These are phyloP conservation scores for Ustilago hordei DNA, from an alignment of 1,284 basidiomycete genomes.

Conservation along the genomic window DNA sequence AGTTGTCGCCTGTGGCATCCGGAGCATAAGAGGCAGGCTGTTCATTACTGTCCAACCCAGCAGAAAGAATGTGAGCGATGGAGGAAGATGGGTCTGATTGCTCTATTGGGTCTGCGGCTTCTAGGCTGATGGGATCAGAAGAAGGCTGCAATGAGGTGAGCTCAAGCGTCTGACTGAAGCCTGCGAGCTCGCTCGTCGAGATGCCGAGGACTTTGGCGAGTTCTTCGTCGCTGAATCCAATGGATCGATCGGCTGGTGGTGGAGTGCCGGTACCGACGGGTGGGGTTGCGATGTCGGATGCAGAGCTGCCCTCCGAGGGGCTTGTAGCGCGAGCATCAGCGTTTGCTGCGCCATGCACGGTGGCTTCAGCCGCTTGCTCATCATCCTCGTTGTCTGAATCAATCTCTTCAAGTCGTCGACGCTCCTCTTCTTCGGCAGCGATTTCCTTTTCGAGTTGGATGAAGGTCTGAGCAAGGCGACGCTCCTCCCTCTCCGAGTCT, in stretches of 20 bases:
- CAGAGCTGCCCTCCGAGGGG: conserved; percentile 19
- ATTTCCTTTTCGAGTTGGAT: conserved; percentile 42
- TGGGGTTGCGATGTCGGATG: conserved; percentile 21
- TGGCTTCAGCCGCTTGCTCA: neutral
- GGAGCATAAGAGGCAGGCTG: neutral
- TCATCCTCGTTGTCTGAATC: conserved; percentile 28
- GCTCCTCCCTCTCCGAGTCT: conserved; percentile 41
- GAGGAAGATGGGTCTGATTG: neutral
- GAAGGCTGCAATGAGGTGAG: conserved; percentile 16
- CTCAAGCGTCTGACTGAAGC: conserved; percentile 44
- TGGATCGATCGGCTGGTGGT: conserved; percentile 13
- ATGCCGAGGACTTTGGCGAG: conserved; percentile 51
- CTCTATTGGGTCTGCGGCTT: neutral
- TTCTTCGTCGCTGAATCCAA: conserved; percentile 45
- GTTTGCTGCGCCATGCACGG: neutral
- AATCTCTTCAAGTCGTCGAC: conserved; percentile 29
- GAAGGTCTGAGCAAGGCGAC: conserved; percentile 27
- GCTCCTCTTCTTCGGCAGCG: conserved; percentile 38
- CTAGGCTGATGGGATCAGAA: neutral
- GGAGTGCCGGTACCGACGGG: conserved; percentile 14
- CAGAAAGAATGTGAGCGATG: neutral
- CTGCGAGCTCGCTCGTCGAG: conserved; percentile 40
- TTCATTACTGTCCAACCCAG: neutral
- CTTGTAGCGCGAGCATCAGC: neutral
- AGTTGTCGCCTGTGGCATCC: conserved; percentile 10